phyloP scores from a whole-genome alignment of 2,329 filamentous ascomycete species.

The Penicillium sp. region DNA sequence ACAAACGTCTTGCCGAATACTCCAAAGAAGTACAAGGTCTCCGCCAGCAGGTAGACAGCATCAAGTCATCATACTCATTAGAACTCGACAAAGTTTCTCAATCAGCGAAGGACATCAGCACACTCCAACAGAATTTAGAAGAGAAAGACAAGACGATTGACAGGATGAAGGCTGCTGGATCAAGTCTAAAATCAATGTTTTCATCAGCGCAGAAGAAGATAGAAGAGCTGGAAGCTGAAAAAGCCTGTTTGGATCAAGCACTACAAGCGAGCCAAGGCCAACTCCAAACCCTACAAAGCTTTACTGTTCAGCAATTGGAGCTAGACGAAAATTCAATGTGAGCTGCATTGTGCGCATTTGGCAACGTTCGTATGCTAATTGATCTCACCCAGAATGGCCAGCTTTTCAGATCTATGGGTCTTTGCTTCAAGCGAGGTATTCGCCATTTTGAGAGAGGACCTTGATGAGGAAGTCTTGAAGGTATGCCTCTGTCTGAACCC shows the following conservation, averaged over 20 bases:
- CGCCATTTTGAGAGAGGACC: not conserved
- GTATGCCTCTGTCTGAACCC: too few relatives aligned
- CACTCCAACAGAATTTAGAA: slow-evolving; percentile 6
- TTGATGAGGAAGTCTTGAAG: too few relatives aligned
- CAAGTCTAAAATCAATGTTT: slow-evolving; percentile 6
- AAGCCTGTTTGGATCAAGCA: slow-evolving; percentile 3
- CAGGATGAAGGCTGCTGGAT: slow-evolving; percentile 8
- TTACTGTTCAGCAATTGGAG: slow-evolving; percentile 1
- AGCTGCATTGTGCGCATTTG: slow-evolving; percentile 1
- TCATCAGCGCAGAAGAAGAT: slow-evolving; percentile 7
- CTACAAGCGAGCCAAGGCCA: not conserved
- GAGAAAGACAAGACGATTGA: slow-evolving; percentile 11
- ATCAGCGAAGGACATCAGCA: slow-evolving; percentile 8
- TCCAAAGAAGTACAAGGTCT: not conserved
- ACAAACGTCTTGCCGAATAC: not conserved
- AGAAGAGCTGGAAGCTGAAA: slow-evolving; percentile 4
- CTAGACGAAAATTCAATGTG: slow-evolving; percentile 6
- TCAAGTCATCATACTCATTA: not conserved
- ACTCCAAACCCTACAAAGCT: slow-evolving; percentile 6
- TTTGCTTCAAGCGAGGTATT: slow-evolving; percentile 7
- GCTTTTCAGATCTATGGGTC: slow-evolving; percentile 4
- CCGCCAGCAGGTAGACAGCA: not conserved
- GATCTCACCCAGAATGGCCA: not conserved
- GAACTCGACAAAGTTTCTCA: slow-evolving; percentile 4
- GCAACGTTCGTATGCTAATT: not conserved